phyloP scores from a whole-genome alignment of 2,329 filamentous ascomycete genomes.

The Exophiala sp. region DNA sequence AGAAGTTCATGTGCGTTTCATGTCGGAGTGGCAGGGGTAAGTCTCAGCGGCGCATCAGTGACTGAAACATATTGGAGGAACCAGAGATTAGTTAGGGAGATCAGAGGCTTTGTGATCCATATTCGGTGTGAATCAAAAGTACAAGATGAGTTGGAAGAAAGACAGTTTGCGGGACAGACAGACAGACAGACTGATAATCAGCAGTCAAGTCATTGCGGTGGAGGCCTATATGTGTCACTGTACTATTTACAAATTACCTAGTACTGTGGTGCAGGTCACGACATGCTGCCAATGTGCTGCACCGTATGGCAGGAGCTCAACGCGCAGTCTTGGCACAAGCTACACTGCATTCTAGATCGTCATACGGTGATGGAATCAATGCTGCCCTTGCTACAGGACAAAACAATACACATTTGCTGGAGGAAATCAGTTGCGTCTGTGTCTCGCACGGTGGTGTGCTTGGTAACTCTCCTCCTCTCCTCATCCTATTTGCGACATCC shows the following conservation, averaged over 20 bases:
- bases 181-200: neutral
- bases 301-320: constrained; percentile 1
- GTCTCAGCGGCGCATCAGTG: constrained; percentile 1
- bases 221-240: too few relatives aligned
- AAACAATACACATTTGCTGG: neutral
- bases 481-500: neutral
- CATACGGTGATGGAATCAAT: neutral
- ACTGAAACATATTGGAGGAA: neutral
- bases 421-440: neutral
- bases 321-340: constrained; percentile 14
- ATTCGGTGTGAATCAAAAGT: neutral
- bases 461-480: neutral
- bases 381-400: neutral
- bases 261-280: neutral
- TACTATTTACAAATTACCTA: too few relatives aligned
- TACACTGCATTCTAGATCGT: constrained; percentile 5
- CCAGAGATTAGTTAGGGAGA: neutral
- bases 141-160: neutral
- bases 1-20: constrained; percentile 13
- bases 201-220: neutral
- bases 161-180: neutral
- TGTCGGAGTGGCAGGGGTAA: constrained; percentile 5
- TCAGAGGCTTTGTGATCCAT: neutral
- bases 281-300: neutral
- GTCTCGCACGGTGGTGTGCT: neutral